phyloP scores from a whole-genome alignment of 1,139 yeast species.

The Saccharomyces hybrid region DNA sequence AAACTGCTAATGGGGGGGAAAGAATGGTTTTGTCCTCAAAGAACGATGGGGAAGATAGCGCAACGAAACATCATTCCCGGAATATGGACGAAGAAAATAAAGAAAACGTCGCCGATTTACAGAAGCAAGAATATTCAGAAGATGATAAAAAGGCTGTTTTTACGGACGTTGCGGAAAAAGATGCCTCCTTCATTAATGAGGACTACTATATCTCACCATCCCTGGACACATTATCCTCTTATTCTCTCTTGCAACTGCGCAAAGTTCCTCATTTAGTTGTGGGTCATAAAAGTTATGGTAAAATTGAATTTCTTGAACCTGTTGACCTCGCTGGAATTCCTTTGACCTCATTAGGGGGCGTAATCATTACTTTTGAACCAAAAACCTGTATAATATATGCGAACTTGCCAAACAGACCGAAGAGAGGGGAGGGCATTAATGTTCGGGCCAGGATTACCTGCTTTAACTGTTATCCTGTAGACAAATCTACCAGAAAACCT shows the following conservation, averaged over 20 bases:
- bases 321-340: conserved; percentile 71
- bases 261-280: conserved; percentile 59
- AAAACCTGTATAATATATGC: conserved; percentile 70
- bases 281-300: conserved; percentile 76
- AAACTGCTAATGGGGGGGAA: background rate
- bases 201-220: conserved; percentile 90
- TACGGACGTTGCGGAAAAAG: conserved; percentile 22
- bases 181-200: conserved; percentile 44
- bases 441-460: conserved; percentile 65
- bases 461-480: conserved; percentile 69
- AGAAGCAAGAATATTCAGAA: conserved; percentile 5
- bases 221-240: conserved; percentile 48
- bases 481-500: conserved; percentile 64
- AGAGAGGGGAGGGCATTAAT: conserved; percentile 76
- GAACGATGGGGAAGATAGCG: background rate
- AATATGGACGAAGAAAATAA: background rate
- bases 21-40: background rate
- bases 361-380: conserved; percentile 51
- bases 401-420: conserved; percentile 53
- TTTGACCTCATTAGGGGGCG: conserved; percentile 57
- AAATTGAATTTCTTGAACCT: conserved; percentile 65
- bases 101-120: background rate
- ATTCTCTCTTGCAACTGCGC: conserved; percentile 57
- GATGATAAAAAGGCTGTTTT: background rate
- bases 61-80: background rate